Base-by-base conservation (phyloP, 495 filamentous ascomycete species). In the Podospora pseudocomata region DNA sequence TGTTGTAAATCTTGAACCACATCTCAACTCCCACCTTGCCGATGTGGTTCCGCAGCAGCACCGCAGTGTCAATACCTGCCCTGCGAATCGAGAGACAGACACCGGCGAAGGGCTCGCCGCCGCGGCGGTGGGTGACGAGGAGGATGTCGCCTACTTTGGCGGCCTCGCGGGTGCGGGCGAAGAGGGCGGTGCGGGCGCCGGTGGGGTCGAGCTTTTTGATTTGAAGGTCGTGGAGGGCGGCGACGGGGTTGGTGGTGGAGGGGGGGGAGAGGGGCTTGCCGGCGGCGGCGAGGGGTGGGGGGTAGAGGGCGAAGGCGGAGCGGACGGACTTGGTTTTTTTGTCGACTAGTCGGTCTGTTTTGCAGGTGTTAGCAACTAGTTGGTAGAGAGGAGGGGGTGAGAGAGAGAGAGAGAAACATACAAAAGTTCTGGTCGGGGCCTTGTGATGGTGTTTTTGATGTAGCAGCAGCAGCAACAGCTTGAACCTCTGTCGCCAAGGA, bases 1-100 rank as follows among this genome's bases (percentile, higher is more conserved):
- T 93, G 70, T 85, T 89, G 82, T 92, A 98, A 63, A 97, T 82
- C 86, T 98, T 99, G 76, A 89, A 92, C 86, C 92, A 97, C 92
- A 97, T 93, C 87, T 99, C 95, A n/a, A 97, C 93, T 60, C 92
- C 91, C 5, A 95, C 86, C 65, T 90, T 85, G 57, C 88, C 89
- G 65, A 99, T 77, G 70, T 94, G 87, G 73, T 93, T 94, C 28
- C 95, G 85, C 64, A 99, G 83, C 68, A 97, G 78, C 57, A 98
- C 86, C 1, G 89, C 90, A 5, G 92, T 94, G 77, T 99, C 95
- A 27, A 96, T 84, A 69, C 93, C 94, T 5, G 87, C 86, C 49
- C 93, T 83, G 30, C 93, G 88, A 75, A 98, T 94, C 71, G 88
- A 90, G 72, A 99, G 77, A 69, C 89, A 90, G 13, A 96, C 91